Conservation (phyloP, 2,329 filamentous ascomycete species). For the Paraconiothyrium brasiliense region DNA sequence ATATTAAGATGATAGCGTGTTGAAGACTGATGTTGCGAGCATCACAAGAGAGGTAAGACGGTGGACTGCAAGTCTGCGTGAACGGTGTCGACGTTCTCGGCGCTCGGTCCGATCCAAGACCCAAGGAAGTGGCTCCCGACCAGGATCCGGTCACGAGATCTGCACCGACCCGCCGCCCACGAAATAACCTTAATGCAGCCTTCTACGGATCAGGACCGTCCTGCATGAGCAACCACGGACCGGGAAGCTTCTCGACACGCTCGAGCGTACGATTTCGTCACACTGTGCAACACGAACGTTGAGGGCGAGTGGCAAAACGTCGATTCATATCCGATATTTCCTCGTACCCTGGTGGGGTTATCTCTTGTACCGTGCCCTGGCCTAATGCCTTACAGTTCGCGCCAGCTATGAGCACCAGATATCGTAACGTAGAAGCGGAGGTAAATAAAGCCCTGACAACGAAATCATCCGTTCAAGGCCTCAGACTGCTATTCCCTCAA, state of each 20-base stretch:
- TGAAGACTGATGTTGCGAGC: neutral
- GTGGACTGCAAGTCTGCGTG: constrained; percentile 1
- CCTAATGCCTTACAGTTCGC: constrained; percentile 26
- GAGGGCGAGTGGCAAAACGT: constrained; percentile 21
- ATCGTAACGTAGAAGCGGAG: constrained; percentile 14
- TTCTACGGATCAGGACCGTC: constrained; percentile 37
- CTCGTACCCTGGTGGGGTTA: constrained; percentile 26
- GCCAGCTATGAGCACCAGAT: constrained; percentile 16
- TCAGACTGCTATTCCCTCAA: constrained; percentile 21
- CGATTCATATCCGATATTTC: constrained; percentile 33
- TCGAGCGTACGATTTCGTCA: neutral
- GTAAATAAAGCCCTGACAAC: constrained; percentile 23
- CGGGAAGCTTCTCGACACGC: neutral
- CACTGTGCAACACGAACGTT: neutral
- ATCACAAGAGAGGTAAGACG: neutral
- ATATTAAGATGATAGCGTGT: neutral
- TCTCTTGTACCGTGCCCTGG: constrained; percentile 16
- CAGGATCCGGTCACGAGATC: constrained; percentile 26
- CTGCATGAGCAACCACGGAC: constrained; percentile 29
- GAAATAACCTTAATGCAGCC: constrained; percentile 43
- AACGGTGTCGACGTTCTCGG: neutral
- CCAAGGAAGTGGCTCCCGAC: constrained; percentile 5
- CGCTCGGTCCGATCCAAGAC: neutral
- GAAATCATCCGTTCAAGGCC: constrained; percentile 8
- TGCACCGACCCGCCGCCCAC: constrained; percentile 26